Conservation (phyloP, 148 eudicot species). For the Fallopia convolvulus region DNA sequence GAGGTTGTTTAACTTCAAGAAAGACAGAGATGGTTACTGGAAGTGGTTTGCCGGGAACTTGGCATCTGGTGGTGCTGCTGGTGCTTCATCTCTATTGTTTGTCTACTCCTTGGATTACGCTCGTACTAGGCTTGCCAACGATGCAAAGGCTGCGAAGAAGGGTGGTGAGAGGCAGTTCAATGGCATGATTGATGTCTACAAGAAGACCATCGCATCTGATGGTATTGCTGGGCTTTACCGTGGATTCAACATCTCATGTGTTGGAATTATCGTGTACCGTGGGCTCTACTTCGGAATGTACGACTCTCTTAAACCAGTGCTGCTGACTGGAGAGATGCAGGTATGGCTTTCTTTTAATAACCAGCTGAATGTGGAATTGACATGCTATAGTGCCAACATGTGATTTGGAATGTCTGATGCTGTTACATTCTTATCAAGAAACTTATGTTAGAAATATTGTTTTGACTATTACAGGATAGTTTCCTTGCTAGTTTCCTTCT, state of each 20-base stretch:
- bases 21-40: neutral
- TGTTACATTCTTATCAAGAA: too few species aligned
- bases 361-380: too few species aligned
- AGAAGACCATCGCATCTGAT: conserved; percentile 18
- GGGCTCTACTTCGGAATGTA: neutral
- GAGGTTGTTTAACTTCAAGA: conserved; percentile 1
- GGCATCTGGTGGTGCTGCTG: neutral
- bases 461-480: neutral
- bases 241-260: too few species aligned
- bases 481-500: neutral
- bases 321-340: neutral
- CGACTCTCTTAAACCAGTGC: neutral
- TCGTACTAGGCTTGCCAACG: neutral
- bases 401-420: too few species aligned
- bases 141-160: neutral
- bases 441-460: neutral
- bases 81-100: neutral
- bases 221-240: conserved; percentile 2
- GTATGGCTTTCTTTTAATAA: neutral
- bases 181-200: conserved; percentile 18
- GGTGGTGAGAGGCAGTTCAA: conserved; percentile 16
- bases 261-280: too few species aligned
- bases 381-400: too few species aligned
- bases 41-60: neutral
- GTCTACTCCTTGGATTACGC: conserved; percentile 15